Evolutionary conservation across 306 rosid species (phyloP), one percentile per base, ranked within the genome.

Genomic region (Senna tora): DNA sequence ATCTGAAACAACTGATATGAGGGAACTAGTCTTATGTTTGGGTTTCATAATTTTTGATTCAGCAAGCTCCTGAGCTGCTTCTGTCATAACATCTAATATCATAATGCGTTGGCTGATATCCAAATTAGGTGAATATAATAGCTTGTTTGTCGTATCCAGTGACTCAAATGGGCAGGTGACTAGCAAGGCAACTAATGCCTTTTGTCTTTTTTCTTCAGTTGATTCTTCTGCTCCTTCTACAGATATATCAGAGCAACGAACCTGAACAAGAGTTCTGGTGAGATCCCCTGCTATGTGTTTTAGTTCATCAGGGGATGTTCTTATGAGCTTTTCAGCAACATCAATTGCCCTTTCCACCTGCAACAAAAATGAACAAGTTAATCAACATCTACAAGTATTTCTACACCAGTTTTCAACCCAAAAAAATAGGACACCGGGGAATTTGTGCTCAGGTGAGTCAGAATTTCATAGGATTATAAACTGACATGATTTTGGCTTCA

Each of bases 261-360:
- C 91, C 86, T 91, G 94, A 75, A 87, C 82, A 45, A 94, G 94
- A 76, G 90, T 86, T 85, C 96, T 85, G 45, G 83, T 78, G 11
- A 94, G 91, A 86, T 91, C 97, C 56, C 84, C 72, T 42, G 95
- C 96, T 36, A 89, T 66, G 14, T 87, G 90, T 80, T 83, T 86
- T 51, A 94, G 96, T 82, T 94, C 98, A 52, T 94, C 98, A 0
- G 98, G 98, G 30, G 97, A 89, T 39, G 96, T 91, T 80, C 96
- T 87, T 65, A 94, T 77, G 69, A 94, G 92, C 59, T 85, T 87
- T 78, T 94, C 98, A 55, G 90, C 88, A 64, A 89, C 88, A 79
- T 87, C 94, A 75, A 94, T 84, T 64, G 98, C 98, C 75, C 82
- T 87, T 84, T 89, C 96, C 72, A 87, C 92, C 98, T 94, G 82